These are phyloP conservation scores for Rasamsonia emersonii DNA, from an alignment of 2,329 filamentous ascomycete genomes.

Conservation along the genomic window DNA sequence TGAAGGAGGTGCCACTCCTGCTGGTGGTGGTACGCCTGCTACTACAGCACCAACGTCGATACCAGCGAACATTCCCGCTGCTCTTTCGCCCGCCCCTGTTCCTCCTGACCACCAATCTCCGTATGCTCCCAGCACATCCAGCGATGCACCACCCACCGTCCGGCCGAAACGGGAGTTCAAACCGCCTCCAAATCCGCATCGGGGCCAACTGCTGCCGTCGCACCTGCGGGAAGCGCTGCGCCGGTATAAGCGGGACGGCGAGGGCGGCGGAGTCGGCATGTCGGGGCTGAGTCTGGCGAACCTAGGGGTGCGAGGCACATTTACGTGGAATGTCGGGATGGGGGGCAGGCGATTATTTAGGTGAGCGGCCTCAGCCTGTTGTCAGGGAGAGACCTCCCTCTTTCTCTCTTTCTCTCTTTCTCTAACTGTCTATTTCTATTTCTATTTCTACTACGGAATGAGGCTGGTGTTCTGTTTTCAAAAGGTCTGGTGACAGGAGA, in stretches of 20 bases:
- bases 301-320: constrained; percentile 34
- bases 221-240: constrained; percentile 43
- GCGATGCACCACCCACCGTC: constrained; percentile 7
- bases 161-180: constrained; percentile 24
- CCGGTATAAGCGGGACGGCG: constrained; percentile 40
- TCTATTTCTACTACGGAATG: no score
- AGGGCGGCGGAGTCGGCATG: constrained; percentile 41
- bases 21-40: constrained; percentile 7
- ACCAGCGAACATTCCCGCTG: constrained; percentile 5
- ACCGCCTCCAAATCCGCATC: constrained; percentile 37
- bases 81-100: constrained; percentile 8
- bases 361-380: no score
- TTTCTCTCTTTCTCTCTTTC: background rate
- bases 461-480: background rate
- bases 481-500: background rate
- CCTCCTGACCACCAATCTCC: constrained; percentile 6
- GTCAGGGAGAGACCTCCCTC: no score
- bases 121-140: constrained; percentile 20
- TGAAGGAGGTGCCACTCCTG: constrained; percentile 11
- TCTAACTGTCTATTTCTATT: background rate
- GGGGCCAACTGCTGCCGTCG: constrained; percentile 39
- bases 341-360: constrained; percentile 37
- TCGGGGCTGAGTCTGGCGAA: constrained; percentile 39
- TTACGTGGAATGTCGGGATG: constrained; percentile 34
- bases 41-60: constrained; percentile 2